Conservation (phyloP, 306 rosid species). For the Potentilla sterilis region DNA sequence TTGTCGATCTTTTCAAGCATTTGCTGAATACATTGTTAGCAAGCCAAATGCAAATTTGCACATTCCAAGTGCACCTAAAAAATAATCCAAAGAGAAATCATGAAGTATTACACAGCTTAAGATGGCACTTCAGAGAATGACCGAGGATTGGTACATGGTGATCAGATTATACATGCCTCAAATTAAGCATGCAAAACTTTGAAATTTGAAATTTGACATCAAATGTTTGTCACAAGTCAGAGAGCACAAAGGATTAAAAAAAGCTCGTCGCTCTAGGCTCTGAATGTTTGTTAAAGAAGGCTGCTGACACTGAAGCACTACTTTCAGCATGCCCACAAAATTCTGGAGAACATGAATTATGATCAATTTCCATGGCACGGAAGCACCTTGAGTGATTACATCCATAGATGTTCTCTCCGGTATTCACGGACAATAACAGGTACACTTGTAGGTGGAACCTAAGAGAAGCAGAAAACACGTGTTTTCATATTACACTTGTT, state of each 20-base stretch:
- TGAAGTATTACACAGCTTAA: neutral
- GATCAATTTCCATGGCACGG: neutral
- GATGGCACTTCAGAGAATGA: neutral
- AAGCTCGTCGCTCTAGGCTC: slow-evolving; percentile 20
- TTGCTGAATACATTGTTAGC: neutral
- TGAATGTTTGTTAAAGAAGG: slow-evolving; percentile 30
- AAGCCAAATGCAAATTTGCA: neutral
- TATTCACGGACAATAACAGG: slow-evolving; percentile 84
- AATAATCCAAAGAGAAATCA: neutral
- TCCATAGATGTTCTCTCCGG: slow-evolving; percentile 55
- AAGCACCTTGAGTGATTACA: slow-evolving; percentile 7
- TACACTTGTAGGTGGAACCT: slow-evolving; percentile 87
- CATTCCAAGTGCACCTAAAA: neutral
- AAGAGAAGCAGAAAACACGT: slow-evolving; percentile 20
- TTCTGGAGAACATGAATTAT: slow-evolving; percentile 15
- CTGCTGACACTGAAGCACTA: slow-evolving; percentile 12
- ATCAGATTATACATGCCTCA: neutral
- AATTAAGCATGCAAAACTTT: neutral
- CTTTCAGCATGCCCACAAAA: slow-evolving; percentile 32
- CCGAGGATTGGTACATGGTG: neutral
- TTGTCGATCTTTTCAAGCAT: neutral
- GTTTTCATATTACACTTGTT: neutral
- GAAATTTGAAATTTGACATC: neutral
- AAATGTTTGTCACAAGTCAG: neutral
- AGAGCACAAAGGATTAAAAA: slow-evolving; percentile 30